Conservation (phyloP, 2,329 filamentous ascomycete genomes). For the Fusarium liriodendri region DNA sequence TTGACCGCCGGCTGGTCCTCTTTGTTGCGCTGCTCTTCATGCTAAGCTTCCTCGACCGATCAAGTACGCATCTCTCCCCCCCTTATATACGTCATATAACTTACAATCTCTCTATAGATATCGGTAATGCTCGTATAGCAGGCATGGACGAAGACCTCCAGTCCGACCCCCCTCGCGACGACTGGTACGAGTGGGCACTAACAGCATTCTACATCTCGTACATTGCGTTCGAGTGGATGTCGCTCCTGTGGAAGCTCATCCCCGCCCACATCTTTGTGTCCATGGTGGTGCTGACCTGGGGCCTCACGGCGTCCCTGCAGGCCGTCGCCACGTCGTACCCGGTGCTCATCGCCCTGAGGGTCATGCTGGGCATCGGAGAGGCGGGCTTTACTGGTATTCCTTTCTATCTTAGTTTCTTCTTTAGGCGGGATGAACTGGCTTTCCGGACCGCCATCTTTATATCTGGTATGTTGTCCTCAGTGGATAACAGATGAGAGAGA, state of each 20-base stretch:
- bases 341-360: slow-evolving; percentile 65
- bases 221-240: slow-evolving; percentile 74
- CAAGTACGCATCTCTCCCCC: slow-evolving; percentile 67
- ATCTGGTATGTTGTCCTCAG: slow-evolving; percentile 62
- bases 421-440: slow-evolving; percentile 77
- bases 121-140: slow-evolving; percentile 72
- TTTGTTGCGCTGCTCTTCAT: slow-evolving; percentile 88
- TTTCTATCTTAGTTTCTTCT: slow-evolving; percentile 74
- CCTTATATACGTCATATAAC: not conserved
- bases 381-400: slow-evolving; percentile 74
- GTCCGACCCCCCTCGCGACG: slow-evolving; percentile 55
- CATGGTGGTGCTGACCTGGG: slow-evolving; percentile 80
- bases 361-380: slow-evolving; percentile 71
- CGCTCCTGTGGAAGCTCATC: slow-evolving; percentile 68
- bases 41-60: slow-evolving; percentile 86
- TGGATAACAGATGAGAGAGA: not conserved
- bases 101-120: slow-evolving; percentile 55
- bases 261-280: slow-evolving; percentile 71
- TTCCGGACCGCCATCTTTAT: slow-evolving; percentile 89
- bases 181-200: slow-evolving; percentile 71
- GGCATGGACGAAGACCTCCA: slow-evolving; percentile 73
- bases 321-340: slow-evolving; percentile 72
- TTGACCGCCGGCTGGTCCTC: slow-evolving; percentile 81
- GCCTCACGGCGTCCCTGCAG: slow-evolving; percentile 81
- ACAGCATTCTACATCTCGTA: slow-evolving; percentile 72